A percentile compares a stretch with the other conserved stretches of the same genome.
phyloP scores from a whole-genome alignment of 176 grass and related monocot species.

The Otatea glauca region DNA sequence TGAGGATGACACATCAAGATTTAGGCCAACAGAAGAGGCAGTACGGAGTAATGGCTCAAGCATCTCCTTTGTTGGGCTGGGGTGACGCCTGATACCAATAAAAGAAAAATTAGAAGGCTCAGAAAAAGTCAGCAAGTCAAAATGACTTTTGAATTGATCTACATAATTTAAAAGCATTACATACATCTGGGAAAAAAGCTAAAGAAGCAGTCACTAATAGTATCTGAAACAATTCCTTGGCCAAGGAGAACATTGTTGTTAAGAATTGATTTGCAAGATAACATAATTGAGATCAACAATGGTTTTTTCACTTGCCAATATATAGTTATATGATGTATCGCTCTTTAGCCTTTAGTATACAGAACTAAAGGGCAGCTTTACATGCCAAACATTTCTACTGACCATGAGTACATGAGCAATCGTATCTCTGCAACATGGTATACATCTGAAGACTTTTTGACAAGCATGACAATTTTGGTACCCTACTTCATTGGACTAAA shows the following conservation, averaged over 20 bases:
- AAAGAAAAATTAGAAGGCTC: slow-evolving; percentile 43
- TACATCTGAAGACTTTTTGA: not conserved
- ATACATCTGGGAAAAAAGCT: slow-evolving; percentile 6
- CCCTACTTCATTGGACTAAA: not conserved
- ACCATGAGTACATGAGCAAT: not conserved
- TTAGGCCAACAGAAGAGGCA: slow-evolving; percentile 80
- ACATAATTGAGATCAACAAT: not conserved
- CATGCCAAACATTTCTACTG: not conserved
- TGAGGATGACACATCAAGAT: slow-evolving; percentile 88
- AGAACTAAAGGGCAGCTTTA: not conserved
- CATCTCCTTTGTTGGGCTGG: slow-evolving; percentile 94
- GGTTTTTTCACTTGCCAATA: slow-evolving; percentile 5
- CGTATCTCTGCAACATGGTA: slow-evolving; percentile 16
- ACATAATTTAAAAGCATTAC: not conserved
- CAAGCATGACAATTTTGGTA: slow-evolving; percentile 3
- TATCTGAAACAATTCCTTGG: not conserved
- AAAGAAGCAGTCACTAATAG: slow-evolving; percentile 2
- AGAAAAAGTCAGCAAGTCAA: slow-evolving; percentile 40
- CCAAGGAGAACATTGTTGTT: not conserved
- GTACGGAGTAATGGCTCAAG: slow-evolving; percentile 94
- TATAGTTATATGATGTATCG: not conserved
- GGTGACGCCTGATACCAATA: slow-evolving; percentile 75
- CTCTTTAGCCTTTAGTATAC: not conserved
- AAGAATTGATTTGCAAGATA: slow-evolving; percentile 1
- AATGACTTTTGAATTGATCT: not conserved